Conservation (phyloP, 495 filamentous ascomycete species). For the Penicillium argentinense region DNA sequence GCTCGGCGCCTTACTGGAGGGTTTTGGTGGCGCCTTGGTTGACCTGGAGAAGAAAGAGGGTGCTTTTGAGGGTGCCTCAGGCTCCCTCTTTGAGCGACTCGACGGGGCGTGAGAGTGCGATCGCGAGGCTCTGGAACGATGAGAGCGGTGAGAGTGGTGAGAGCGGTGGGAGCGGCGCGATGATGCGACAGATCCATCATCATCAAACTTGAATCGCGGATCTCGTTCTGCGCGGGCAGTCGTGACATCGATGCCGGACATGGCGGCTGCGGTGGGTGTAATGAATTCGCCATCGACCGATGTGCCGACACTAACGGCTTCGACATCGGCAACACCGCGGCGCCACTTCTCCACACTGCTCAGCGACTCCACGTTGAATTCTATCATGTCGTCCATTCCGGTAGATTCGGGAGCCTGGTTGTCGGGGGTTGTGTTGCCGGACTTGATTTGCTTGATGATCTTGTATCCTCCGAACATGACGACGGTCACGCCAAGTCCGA, state of each 20-base stretch:
- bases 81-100: conserved; percentile 19
- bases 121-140: conserved; percentile 32
- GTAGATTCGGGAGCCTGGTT: conserved; percentile 4
- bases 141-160: conserved; percentile 32
- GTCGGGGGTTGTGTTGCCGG: conserved; percentile 13
- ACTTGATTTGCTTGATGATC: conserved; percentile 83
- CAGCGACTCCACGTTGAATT: conserved; percentile 54
- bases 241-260: conserved; percentile 51
- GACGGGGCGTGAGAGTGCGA: conserved; percentile 14
- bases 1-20: conserved; percentile 14
- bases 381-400: conserved; percentile 59
- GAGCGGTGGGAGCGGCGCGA: conserved; percentile 44
- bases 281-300: conserved; percentile 86
- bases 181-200: conserved; percentile 37
- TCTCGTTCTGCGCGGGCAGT: conserved; percentile 35
- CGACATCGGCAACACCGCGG: conserved; percentile 74
- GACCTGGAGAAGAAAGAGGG: conserved; percentile 21
- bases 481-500: conserved; percentile 85
- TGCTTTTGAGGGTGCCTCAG: conserved; percentile 14
- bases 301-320: conserved; percentile 58
- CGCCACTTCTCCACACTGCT: conserved; percentile 79
- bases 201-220: conserved; percentile 41
- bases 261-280: conserved; percentile 69
- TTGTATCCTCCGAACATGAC: conserved; percentile 96
- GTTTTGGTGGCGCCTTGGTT: conserved; percentile 21